These are phyloP conservation scores for Centaurea solstitialis DNA, from an alignment of 129 eudicot genomes.

Conservation along the genomic window DNA sequence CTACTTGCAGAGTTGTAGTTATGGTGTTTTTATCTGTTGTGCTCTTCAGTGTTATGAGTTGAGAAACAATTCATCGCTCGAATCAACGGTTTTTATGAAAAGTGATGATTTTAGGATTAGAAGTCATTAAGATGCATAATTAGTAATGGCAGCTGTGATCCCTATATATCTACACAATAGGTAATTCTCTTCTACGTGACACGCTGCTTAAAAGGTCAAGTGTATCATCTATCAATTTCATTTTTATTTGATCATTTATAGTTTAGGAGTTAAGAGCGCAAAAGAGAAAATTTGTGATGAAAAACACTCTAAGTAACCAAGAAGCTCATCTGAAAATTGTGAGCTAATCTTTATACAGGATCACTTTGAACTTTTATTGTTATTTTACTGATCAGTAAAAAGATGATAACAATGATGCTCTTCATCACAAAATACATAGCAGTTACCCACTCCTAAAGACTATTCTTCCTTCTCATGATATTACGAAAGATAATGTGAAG, in stretches of 20 bases:
- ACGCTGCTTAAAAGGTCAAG: background rate
- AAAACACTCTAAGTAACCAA: background rate
- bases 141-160: background rate
- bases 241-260: background rate
- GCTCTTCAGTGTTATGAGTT: background rate
- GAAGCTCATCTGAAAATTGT: background rate
- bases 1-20: too few relatives aligned
- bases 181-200: background rate
- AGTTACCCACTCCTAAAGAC: background rate
- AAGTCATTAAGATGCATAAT: constrained; percentile 12
- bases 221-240: background rate
- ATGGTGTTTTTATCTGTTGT: background rate
- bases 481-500: background rate
- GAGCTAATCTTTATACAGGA: background rate
- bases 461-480: background rate
- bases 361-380: background rate
- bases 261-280: background rate
- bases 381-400: background rate
- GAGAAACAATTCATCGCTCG: background rate
- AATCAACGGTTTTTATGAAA: background rate
- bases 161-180: background rate
- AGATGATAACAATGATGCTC: background rate
- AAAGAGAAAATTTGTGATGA: background rate
- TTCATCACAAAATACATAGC: background rate
- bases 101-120: background rate